Conservation (phyloP, 225 moss, liverwort and hornwort species). For the Bryum argenteum region DNA sequence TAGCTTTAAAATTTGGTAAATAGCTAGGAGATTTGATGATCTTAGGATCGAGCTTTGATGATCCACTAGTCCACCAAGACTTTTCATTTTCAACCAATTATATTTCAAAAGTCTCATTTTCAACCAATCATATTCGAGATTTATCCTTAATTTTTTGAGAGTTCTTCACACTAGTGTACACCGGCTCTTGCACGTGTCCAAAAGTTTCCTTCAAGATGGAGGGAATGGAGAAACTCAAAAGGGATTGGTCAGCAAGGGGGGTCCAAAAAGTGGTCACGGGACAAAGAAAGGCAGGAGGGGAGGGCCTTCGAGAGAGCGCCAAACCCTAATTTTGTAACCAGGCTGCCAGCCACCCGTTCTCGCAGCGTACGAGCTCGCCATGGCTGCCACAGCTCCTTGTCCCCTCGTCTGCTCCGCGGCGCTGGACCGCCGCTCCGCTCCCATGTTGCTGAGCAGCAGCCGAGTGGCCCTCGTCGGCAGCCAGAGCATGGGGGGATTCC, state of each 20-base stretch:
- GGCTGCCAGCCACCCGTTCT: background rate
- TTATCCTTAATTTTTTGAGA: no score
- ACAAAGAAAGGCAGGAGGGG: background rate
- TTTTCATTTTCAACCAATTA: no score
- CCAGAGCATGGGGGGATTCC: conserved; percentile 37
- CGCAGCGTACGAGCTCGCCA: conserved; percentile 5
- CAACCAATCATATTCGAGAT: no score
- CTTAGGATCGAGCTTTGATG: no score
- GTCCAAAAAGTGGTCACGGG: background rate
- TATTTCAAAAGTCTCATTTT: no score
- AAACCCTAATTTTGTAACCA: conserved; percentile 28
- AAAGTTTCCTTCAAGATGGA: no score
- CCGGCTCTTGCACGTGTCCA: no score
- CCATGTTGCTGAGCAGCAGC: conserved; percentile 36
- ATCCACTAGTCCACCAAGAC: no score
- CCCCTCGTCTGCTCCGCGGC: conserved; percentile 27
- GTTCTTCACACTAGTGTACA: no score
- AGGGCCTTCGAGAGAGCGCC: background rate
- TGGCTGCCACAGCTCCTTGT: conserved; percentile 28
- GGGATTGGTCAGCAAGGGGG: background rate
- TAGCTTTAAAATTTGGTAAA: no score
- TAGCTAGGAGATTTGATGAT: no score
- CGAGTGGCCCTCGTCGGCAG: conserved; percentile 35
- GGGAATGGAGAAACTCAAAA: no score
- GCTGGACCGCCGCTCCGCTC: conserved; percentile 24